These are phyloP conservation scores for Agroathelia rolfsii DNA, from an alignment of 1,284 basidiomycete genomes.

Conservation along the genomic window DNA sequence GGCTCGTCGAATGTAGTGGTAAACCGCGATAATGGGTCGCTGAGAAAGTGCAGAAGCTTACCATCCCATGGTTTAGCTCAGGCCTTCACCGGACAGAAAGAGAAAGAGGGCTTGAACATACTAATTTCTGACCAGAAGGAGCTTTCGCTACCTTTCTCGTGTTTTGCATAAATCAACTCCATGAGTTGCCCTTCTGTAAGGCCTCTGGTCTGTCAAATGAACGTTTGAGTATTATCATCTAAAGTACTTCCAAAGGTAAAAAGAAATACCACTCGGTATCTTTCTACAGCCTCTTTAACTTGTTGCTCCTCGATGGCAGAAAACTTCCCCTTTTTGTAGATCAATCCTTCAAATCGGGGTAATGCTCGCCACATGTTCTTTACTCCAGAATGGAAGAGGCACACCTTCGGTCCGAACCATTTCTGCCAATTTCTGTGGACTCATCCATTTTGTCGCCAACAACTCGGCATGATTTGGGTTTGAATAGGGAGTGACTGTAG, in stretches of 20 bases:
- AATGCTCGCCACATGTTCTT: too few species aligned
- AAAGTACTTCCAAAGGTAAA: slow-evolving; percentile 8
- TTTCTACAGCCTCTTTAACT: slow-evolving; percentile 51
- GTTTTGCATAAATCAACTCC: slow-evolving; percentile 56
- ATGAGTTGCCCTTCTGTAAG: slow-evolving; percentile 43
- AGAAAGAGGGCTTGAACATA: slow-evolving; percentile 25
- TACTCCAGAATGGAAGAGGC: slow-evolving; percentile 7
- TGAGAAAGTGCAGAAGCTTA: slow-evolving; percentile 58
- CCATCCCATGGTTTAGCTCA: slow-evolving; percentile 8
- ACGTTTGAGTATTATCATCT: too few species aligned
- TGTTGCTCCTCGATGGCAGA: slow-evolving; percentile 64
- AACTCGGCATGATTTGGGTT: slow-evolving; percentile 38
- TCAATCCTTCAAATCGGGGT: slow-evolving; percentile 42
- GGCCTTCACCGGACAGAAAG: slow-evolving; percentile 5
- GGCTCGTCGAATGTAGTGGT: slow-evolving; percentile 64
- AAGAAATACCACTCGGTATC: slow-evolving; percentile 41
- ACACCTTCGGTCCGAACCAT: slow-evolving; percentile 58
- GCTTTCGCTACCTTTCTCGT: slow-evolving; percentile 46
- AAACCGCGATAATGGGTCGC: slow-evolving; percentile 72
- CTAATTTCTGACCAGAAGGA: slow-evolving; percentile 73
- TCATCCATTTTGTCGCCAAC: slow-evolving; percentile 67
- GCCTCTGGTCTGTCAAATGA: slow-evolving; percentile 37
- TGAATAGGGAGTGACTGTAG: slow-evolving; percentile 19
- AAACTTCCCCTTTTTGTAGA: slow-evolving; percentile 80
- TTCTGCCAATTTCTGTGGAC: slow-evolving; percentile 52